Evolutionary conservation across 306 rosid genomes (phyloP).

Genomic region (Comarum palustre): DNA sequence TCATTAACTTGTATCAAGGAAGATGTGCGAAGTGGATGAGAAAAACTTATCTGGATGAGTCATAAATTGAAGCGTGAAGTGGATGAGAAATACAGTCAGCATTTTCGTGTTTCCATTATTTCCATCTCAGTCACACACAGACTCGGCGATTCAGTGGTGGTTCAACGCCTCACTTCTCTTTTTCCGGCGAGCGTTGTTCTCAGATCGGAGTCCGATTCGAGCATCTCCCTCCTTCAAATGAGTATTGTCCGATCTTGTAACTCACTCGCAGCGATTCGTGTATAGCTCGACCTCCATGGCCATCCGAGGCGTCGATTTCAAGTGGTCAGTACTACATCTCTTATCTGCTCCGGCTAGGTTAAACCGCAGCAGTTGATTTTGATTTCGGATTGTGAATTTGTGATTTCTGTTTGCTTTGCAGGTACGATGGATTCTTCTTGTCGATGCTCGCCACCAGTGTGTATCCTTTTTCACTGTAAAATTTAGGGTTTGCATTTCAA

Average conservation of each 20-base stretch:
- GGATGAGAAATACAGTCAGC: slow-evolving; percentile 11
- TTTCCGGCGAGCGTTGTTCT: slow-evolving; percentile 4
- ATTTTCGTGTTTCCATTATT: background rate
- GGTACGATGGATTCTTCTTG: slow-evolving; percentile 97
- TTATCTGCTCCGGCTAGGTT: background rate
- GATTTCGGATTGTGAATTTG: slow-evolving; percentile 9
- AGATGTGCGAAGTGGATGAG: too few relatives aligned
- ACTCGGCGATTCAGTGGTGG: background rate
- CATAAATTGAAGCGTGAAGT: too few relatives aligned
- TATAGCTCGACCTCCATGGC: slow-evolving; percentile 51
- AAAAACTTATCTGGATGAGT: too few relatives aligned
- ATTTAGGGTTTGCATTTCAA: slow-evolving; percentile 18
- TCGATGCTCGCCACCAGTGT: slow-evolving; percentile 98
- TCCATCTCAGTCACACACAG: background rate
- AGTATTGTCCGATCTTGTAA: slow-evolving; percentile 14
- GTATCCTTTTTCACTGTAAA: slow-evolving; percentile 65
- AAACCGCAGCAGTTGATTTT: background rate
- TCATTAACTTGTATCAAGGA: too few relatives aligned
- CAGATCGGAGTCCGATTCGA: slow-evolving; percentile 26
- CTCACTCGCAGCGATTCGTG: slow-evolving; percentile 36
- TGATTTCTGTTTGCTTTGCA: slow-evolving; percentile 32
- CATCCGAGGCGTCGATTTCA: slow-evolving; percentile 89
- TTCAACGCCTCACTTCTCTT: background rate
- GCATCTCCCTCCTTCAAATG: slow-evolving; percentile 30
- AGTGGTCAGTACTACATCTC: slow-evolving; percentile 54